Percentiles rank a stretch among this genome's conserved stretches.
phyloP scores from a whole-genome alignment of 306 rosid genomes.

The Acmispon strigosus region DNA sequence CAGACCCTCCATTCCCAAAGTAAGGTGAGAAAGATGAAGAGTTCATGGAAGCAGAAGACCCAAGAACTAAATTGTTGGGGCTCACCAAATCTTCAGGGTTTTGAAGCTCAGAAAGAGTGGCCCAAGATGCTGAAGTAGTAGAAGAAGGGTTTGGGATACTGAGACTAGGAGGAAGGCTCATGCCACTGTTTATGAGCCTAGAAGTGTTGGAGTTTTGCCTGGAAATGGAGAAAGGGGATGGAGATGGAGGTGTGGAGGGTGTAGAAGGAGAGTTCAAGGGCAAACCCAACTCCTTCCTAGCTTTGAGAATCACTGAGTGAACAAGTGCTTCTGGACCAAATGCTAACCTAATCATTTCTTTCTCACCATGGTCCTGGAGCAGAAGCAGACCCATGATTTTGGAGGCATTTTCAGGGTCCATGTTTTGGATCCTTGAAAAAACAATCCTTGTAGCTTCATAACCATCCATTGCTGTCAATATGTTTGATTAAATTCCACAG shows the following conservation, averaged over 20 bases:
- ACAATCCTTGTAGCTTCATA: slow-evolving; percentile 91
- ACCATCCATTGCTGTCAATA: slow-evolving; percentile 52
- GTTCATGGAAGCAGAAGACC: slow-evolving; percentile 16
- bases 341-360: slow-evolving; percentile 90
- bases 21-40: slow-evolving; percentile 42
- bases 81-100: slow-evolving; percentile 34
- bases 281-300: slow-evolving; percentile 64
- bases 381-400: slow-evolving; percentile 94
- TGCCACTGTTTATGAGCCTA: slow-evolving; percentile 37
- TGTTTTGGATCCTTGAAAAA: slow-evolving; percentile 74
- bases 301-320: slow-evolving; percentile 77
- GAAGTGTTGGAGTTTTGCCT: slow-evolving; percentile 50
- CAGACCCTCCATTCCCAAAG: slow-evolving; percentile 43
- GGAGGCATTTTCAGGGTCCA: slow-evolving; percentile 98
- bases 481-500: background rate
- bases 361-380: slow-evolving; percentile 93
- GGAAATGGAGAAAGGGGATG: slow-evolving; percentile 15
- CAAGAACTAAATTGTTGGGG: slow-evolving; percentile 13
- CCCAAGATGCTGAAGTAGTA: slow-evolving; percentile 46
- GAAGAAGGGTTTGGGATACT: slow-evolving; percentile 53
- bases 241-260: slow-evolving; percentile 58
- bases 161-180: slow-evolving; percentile 33
- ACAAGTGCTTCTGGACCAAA: slow-evolving; percentile 86
- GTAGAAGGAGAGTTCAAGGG: slow-evolving; percentile 65
- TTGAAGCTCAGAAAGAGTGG: slow-evolving; percentile 45